Evolutionary conservation across 2,329 filamentous ascomycete genomes (phyloP).

Genomic region (Pseudogymnoascus sp.): DNA sequence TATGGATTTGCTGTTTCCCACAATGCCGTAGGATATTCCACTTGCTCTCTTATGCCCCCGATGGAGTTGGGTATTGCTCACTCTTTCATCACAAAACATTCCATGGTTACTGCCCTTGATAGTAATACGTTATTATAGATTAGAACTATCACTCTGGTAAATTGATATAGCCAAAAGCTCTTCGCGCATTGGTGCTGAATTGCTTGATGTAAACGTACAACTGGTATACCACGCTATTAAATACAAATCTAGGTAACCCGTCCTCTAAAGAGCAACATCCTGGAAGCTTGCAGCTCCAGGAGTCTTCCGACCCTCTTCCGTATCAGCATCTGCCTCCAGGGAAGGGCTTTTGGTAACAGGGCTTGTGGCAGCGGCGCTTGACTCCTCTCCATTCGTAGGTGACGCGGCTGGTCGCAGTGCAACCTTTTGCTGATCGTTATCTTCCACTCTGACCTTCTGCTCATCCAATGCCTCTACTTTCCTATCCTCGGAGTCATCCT

Average conservation of each 20-base stretch:
- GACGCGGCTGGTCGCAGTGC: conserved; percentile 37
- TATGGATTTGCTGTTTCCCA: background rate
- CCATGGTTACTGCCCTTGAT: background rate
- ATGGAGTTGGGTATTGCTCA: background rate
- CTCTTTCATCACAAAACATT: background rate
- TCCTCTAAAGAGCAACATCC: conserved; percentile 48
- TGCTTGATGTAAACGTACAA: conserved; percentile 7
- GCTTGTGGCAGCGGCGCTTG: background rate
- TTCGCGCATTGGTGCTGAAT: background rate
- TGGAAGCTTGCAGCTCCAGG: conserved; percentile 54
- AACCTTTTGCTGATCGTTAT: conserved; percentile 47
- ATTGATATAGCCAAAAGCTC: background rate
- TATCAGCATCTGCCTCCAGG: conserved; percentile 11
- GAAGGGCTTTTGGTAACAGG: conserved; percentile 4
- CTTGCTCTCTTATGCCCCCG: background rate
- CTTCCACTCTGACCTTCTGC: conserved; percentile 50
- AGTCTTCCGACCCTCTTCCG: conserved; percentile 27
- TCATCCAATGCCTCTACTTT: conserved; percentile 36
- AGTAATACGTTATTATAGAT: background rate
- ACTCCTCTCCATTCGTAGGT: conserved; percentile 26
- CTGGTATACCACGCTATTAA: conserved; percentile 10
- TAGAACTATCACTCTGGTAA: background rate
- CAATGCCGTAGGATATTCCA: background rate
- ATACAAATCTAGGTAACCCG: background rate
- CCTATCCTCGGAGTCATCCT: conserved; percentile 22